phyloP scores from a whole-genome alignment of 768 basidiomycete genomes.

The Calvatia gigantea region DNA sequence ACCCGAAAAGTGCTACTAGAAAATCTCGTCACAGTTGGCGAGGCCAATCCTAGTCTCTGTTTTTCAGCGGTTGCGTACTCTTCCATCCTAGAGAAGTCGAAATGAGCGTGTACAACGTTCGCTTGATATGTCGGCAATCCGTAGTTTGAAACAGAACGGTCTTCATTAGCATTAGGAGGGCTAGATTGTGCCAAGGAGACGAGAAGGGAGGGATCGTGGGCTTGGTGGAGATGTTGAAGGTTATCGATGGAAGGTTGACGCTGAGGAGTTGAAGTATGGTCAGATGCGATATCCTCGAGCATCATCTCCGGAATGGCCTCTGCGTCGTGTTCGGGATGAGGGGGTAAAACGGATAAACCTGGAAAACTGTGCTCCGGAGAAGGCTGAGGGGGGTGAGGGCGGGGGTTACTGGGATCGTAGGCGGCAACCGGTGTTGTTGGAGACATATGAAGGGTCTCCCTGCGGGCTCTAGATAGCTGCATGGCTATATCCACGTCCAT shows the following conservation, averaged over 20 bases:
- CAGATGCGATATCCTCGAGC: conserved; percentile 20
- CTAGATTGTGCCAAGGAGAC: conserved; percentile 20
- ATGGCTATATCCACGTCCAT: conserved; percentile 95
- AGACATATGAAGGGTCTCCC: conserved; percentile 49
- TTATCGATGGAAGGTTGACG: conserved; percentile 26
- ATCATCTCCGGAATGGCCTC: conserved; percentile 22
- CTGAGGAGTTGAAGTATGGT: conserved; percentile 18
- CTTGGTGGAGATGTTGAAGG: conserved; percentile 35
- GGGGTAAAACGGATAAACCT: conserved; percentile 40
- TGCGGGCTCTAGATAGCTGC: conserved; percentile 68
- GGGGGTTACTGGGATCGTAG: conserved; percentile 17
- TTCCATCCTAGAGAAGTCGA: conserved; percentile 78
- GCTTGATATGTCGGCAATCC: conserved; percentile 71
- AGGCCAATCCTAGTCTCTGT: conserved; percentile 52
- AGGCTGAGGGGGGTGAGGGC: conserved; percentile 13
- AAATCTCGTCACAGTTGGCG: conserved; percentile 39
- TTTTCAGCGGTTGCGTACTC: conserved; percentile 73
- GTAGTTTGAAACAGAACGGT: conserved; percentile 32
- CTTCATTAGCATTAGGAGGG: conserved; percentile 20
- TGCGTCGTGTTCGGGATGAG: conserved; percentile 46
- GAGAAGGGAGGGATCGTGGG: conserved; percentile 49
- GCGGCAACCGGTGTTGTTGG: conserved; percentile 25
- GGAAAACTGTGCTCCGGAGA: conserved; percentile 23
- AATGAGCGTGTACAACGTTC: conserved; percentile 50
- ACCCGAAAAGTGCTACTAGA: conserved; percentile 22